These are phyloP conservation scores for Fomitopsis betulina DNA, from an alignment of 1,284 basidiomycete species.

Conservation along the genomic window DNA sequence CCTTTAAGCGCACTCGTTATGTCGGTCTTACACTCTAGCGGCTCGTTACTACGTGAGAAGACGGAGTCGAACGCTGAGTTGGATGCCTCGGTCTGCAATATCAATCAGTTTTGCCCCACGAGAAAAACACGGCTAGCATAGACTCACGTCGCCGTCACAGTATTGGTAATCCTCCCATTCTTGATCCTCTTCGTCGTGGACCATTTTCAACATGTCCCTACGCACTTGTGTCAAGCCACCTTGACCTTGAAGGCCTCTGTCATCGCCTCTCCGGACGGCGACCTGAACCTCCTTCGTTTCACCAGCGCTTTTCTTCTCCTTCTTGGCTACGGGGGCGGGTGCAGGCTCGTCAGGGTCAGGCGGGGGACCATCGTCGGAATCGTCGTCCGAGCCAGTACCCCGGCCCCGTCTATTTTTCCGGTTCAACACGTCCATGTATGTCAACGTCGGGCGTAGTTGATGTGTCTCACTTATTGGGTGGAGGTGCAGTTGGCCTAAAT, in stretches of 20 bases:
- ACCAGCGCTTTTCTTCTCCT: conserved; percentile 46
- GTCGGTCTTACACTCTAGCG: conserved; percentile 55
- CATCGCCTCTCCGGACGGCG: conserved; percentile 62
- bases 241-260: conserved; percentile 43
- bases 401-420: conserved; percentile 52
- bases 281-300: conserved; percentile 75
- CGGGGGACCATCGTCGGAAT: conserved; percentile 74
- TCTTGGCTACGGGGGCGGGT: conserved; percentile 44
- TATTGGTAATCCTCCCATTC: conserved; percentile 62
- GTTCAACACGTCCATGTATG: conserved; percentile 68
- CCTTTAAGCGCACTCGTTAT: conserved; percentile 56
- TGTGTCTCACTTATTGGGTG: conserved; percentile 73
- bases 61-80: conserved; percentile 51
- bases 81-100: conserved; percentile 50
- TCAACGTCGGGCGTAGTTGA: conserved; percentile 74
- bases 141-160: conserved; percentile 55
- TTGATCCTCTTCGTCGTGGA: conserved; percentile 72
- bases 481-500: conserved; percentile 69
- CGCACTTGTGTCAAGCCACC: conserved; percentile 35
- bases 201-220: conserved; percentile 68
- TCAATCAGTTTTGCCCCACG: background rate
- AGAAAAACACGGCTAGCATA: background rate
- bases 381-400: conserved; percentile 55
- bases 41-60: conserved; percentile 52
- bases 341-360: conserved; percentile 71